A percentile compares a stretch with the other conserved stretches of the same genome.
These are phyloP conservation scores for Penicillium sp. DNA, from an alignment of 2,329 filamentous ascomycete species.

Conservation along the genomic window DNA sequence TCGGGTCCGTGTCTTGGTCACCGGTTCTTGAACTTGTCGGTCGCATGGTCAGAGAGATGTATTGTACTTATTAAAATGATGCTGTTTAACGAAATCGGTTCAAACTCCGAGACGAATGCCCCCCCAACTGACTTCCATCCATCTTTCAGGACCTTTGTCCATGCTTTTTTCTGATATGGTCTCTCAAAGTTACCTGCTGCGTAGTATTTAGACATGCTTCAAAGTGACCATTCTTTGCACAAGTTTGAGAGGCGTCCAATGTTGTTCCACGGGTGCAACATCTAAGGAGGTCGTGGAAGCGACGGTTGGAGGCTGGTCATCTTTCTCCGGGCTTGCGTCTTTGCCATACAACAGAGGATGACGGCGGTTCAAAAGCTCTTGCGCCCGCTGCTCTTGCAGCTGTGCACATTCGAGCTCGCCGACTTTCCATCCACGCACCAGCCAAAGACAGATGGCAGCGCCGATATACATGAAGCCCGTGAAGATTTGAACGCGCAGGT, in stretches of 20 bases:
- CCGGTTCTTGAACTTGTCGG: constrained; percentile 16
- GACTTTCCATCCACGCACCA: constrained; percentile 38
- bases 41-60: no score
- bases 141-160: no score
- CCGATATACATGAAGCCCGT: constrained; percentile 56
- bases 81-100: no score
- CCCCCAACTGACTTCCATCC: no score
- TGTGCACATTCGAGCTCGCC: constrained; percentile 24
- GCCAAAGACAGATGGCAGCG: constrained; percentile 45
- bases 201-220: constrained; percentile 23
- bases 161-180: no score
- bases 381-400: background rate
- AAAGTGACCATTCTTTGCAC: constrained; percentile 27
- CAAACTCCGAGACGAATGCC: no score
- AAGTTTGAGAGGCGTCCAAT: constrained; percentile 26
- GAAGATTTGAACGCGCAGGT: constrained; percentile 47
- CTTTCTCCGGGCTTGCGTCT: constrained; percentile 7
- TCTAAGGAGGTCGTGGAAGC: constrained; percentile 1
- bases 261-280: constrained; percentile 1
- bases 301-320: constrained; percentile 2
- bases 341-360: constrained; percentile 12
- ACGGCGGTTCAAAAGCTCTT: constrained; percentile 7
- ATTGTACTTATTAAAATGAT: no score
- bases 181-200: no score
- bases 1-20: constrained; percentile 46